Evolutionary conservation across 768 basidiomycete genomes (phyloP), one percentile per base, ranked within the genome.

Genomic region (Kwoniella dejecticola): DNA sequence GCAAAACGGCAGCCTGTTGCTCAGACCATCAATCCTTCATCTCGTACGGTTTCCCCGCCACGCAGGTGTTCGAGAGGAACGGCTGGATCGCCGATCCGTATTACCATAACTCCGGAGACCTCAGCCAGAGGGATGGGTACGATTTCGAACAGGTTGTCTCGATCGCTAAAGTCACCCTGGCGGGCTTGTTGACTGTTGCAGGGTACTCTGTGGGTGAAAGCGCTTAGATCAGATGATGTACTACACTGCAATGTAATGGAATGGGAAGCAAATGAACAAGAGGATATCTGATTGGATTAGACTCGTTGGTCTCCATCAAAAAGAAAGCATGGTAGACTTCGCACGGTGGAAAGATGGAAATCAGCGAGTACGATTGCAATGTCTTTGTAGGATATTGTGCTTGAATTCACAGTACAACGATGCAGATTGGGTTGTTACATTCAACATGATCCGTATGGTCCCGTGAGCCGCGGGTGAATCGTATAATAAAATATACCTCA

Each of bases 101-200:
- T 50, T 56, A 52, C 57, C 79, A 80, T 63, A 77, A 77, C 55
- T 69, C 73, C 83, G 89, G 88, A 40, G 93, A 96, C 75, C 56
- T 94, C 48, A 89, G 88, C 68, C 83, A 89, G 54, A 83, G 93
- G 46, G 83, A 83, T 27, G 88, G 89, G 15, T 96, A 88, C 74
- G 91, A 93, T 75, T 83, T 95, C 58, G 82, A 87, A 19, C 93
- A 96, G 77, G 79, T 94, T 57, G 84, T 82, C 69, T 85, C 86
- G 15, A 93, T 95, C 66, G 89, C 90, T 4, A 92, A 91, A 80
- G 91, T 93, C 10, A 89, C 91, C 82, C 86, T 90, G 68, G 88
- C 88, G 0, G 84, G 87, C 6, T 73, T 89, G 46, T 78, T 90
- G 46, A 88, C 89, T 64, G 80, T 85, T 5, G 87, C 88, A n/a